Evolutionary conservation across 352 stramenopile genomes (phyloP), one percentile per base, ranked within the genome.

Genomic region (Globisporangium alternatum): DNA sequence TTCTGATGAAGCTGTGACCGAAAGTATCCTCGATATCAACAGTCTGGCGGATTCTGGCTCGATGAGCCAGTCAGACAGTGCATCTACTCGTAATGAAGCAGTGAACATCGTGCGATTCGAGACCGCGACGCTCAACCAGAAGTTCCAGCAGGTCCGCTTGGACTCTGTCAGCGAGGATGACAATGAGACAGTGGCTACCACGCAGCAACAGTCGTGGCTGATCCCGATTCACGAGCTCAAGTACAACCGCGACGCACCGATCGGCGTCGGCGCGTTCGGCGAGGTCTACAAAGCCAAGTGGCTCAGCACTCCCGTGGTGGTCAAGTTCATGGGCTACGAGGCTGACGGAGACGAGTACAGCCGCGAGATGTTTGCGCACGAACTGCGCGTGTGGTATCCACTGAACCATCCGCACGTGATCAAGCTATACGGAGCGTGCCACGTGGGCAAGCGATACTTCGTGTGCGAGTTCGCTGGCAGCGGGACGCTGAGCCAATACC

Each of bases 241-340:
- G 49, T 56, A 28, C 49, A 56, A 37, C 2, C 49, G 49, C 4
- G 49, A 56, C 15, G 13, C 15, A 17, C 49, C 25, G 5, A 56
- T 41, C 25, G 49, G 49, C 19, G 28, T 56, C 7, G 49, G 28
- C 5, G 28, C 49, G 2, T 56, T 56, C 17, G 49, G 49, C 1
- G 49, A 56, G 13, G 49, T 56, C 5, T 56, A 56, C 49, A 41
- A 25, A 39, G 49, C 49, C 49, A 56, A 41, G 17, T 56, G 28
- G 49, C 25, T 56, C 5, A 56, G 49, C 25, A 41, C 49, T 1
- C 49, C 28, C 2, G 28, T 56, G 4, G 28, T 56, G 15, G 49
- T 56, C 49, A 56, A 56, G 49, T 56, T 56, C 49, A 56, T 56
- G 49, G 49, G 49, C 15, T 56, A 41, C 49, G 28, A 56, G 8